Evolutionary conservation across 2,329 filamentous ascomycete genomes (phyloP).

Genomic region (Colletotrichum gloeosporioides): DNA sequence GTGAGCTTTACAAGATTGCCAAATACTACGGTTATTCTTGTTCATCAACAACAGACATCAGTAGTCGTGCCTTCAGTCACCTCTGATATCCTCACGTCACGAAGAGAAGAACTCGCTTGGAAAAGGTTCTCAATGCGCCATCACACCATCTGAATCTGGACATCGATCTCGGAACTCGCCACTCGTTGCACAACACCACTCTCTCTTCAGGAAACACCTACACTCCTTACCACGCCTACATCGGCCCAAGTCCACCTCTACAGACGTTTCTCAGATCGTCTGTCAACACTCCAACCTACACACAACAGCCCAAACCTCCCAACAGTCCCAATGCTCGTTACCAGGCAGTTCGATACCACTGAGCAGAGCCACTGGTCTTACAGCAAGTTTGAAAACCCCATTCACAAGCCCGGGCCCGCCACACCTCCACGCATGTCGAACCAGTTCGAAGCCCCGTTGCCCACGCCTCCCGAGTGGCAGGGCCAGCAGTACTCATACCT

Average conservation of each 20-base stretch:
- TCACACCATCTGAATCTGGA: constrained; percentile 19
- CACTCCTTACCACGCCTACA: not conserved
- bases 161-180: not conserved
- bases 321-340: constrained; percentile 59
- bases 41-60: not conserved
- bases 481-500: constrained; percentile 59
- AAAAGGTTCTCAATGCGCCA: constrained; percentile 19
- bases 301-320: constrained; percentile 14
- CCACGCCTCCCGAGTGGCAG: constrained; percentile 61
- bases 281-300: not conserved
- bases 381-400: constrained; percentile 55
- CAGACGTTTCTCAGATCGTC: constrained; percentile 10
- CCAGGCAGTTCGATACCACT: constrained; percentile 56
- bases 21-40: not conserved
- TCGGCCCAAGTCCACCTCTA: not conserved
- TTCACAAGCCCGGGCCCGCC: constrained; percentile 46
- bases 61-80: not conserved
- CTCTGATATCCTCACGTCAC: not conserved
- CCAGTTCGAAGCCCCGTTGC: constrained; percentile 54
- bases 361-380: constrained; percentile 62
- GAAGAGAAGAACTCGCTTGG: not conserved
- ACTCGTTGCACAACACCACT: not conserved
- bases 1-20: not conserved
- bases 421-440: constrained; percentile 61
- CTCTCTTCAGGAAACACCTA: not conserved